Percentiles rank a stretch among this genome's conserved stretches.
phyloP scores from a whole-genome alignment of 2,329 filamentous ascomycete genomes.

The Pseudogymnoascus sp. region DNA sequence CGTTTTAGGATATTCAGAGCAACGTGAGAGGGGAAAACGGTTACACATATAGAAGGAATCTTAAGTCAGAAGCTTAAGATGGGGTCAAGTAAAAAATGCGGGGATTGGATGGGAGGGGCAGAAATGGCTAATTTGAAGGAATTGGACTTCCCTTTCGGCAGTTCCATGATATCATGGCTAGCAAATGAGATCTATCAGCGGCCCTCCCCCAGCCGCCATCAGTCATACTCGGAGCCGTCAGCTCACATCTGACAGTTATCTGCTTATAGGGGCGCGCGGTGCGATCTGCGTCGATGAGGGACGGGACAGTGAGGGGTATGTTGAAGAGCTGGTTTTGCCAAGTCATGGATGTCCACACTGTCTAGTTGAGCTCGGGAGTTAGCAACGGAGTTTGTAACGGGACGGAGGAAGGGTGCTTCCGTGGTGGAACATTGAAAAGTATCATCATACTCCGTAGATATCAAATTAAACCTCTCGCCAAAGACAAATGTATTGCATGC shows the following conservation, averaged over 20 bases:
- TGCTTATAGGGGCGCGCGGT: neutral
- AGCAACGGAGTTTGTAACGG: neutral
- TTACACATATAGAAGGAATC: neutral
- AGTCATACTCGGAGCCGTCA: neutral
- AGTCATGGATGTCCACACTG: neutral
- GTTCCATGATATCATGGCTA: neutral
- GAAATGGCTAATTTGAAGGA: neutral
- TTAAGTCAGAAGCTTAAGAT: neutral
- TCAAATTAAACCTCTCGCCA: neutral
- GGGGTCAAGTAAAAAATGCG: neutral
- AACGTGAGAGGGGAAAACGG: neutral
- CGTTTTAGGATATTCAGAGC: no score
- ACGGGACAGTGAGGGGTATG: neutral
- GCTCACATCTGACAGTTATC: neutral
- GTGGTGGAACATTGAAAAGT: neutral
- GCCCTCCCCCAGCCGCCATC: neutral
- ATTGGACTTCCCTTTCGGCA: neutral
- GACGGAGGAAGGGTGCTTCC: neutral
- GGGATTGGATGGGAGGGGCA: neutral
- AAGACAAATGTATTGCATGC: neutral
- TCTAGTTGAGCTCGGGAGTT: neutral
- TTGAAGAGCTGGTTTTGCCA: neutral
- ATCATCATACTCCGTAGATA: neutral
- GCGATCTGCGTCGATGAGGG: neutral
- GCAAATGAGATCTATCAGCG: neutral